These are phyloP conservation scores for Cairneyella variabilis DNA, from an alignment of 495 filamentous ascomycete species.

Conservation along the genomic window DNA sequence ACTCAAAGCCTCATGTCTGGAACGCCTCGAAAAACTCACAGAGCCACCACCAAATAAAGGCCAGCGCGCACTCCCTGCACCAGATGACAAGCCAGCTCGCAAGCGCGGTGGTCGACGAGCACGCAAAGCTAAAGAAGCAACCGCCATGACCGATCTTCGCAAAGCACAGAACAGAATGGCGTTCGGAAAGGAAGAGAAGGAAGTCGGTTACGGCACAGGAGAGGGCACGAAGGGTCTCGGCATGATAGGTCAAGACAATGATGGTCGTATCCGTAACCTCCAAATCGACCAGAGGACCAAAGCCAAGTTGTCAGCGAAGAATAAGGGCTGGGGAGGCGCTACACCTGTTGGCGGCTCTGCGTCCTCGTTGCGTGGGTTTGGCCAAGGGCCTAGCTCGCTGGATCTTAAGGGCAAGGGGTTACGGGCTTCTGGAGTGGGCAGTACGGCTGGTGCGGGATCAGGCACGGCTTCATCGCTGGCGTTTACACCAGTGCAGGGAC, in stretches of 20 bases:
- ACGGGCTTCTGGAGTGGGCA: constrained; percentile 70
- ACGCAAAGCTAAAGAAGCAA: constrained; percentile 93
- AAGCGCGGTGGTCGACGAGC: constrained; percentile 92
- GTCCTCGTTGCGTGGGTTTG: constrained; percentile 75
- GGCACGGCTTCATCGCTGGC: constrained; percentile 86
- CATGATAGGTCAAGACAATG: constrained; percentile 88
- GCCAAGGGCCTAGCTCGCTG: constrained; percentile 52
- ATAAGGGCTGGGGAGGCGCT: constrained; percentile 87
- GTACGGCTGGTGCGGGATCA: constrained; percentile 50
- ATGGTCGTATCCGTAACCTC: constrained; percentile 77
- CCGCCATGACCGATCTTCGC: constrained; percentile 93
- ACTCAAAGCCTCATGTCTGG: constrained; percentile 76
- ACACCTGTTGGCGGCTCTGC: constrained; percentile 65
- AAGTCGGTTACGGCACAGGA: constrained; percentile 87
- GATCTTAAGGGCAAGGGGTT: constrained; percentile 71
- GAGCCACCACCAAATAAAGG: constrained; percentile 93
- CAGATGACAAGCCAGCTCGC: constrained; percentile 89
- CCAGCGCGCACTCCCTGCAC: constrained; percentile 81
- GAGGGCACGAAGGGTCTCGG: constrained; percentile 85
- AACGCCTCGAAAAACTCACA: constrained; percentile 89
- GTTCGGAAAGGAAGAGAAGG: constrained; percentile 93
- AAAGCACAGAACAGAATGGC: constrained; percentile 96
- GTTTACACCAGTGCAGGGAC: constrained; percentile 90
- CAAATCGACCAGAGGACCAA: constrained; percentile 92
- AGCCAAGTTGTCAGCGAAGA: constrained; percentile 89